phyloP scores from a whole-genome alignment of 495 filamentous ascomycete genomes.

The Hypomontagnella monticulosa region DNA sequence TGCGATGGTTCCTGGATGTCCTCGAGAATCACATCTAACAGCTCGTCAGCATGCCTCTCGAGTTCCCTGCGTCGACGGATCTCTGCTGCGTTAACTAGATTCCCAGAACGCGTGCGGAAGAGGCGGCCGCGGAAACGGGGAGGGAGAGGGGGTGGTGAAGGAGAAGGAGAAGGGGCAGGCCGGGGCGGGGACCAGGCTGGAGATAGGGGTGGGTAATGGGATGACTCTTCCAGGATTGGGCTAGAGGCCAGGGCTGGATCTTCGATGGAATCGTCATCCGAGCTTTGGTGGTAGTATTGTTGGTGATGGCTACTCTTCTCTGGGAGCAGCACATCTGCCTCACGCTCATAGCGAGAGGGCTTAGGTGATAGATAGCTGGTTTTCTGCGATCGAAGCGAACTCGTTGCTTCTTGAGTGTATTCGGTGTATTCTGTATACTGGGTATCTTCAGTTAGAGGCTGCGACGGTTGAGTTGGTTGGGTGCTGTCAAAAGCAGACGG shows the following conservation, averaged over 20 bases:
- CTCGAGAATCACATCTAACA: constrained; percentile 39
- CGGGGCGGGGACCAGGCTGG: neutral
- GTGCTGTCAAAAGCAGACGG: constrained; percentile 4
- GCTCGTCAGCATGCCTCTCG: constrained; percentile 25
- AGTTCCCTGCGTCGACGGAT: constrained; percentile 34
- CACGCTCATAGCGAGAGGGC: constrained; percentile 2
- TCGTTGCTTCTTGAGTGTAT: constrained; percentile 22
- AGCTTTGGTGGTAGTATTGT: neutral
- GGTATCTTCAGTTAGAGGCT: constrained; percentile 8
- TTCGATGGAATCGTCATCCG: neutral
- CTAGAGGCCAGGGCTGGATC: constrained; percentile 2
- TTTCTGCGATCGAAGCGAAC: constrained; percentile 12
- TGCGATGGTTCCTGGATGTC: constrained; percentile 18
- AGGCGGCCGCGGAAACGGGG: constrained; percentile 23
- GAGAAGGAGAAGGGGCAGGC: constrained; percentile 4
- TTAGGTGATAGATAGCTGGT: neutral
- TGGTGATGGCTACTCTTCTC: neutral
- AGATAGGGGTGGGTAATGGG: constrained; percentile 7
- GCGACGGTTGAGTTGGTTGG: constrained; percentile 8
- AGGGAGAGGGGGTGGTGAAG: neutral
- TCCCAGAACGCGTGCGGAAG: constrained; percentile 43
- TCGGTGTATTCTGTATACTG: constrained; percentile 23
- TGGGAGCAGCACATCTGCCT: neutral
- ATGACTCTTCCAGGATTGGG: constrained; percentile 9
- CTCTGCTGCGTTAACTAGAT: constrained; percentile 31